phyloP scores from a whole-genome alignment of 1,139 yeast genomes.

The Candida buenavistaensis region DNA sequence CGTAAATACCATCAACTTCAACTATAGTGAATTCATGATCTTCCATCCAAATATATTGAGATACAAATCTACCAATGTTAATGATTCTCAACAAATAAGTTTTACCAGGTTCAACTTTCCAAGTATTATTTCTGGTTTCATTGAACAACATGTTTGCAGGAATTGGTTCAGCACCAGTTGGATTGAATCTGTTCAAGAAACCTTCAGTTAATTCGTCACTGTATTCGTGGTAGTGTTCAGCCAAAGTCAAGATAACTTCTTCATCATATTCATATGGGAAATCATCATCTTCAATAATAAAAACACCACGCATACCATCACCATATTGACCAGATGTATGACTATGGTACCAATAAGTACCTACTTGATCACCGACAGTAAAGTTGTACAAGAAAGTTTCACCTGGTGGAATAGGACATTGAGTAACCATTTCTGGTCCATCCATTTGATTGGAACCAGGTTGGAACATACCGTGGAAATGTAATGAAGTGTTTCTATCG shows the following conservation, averaged over 20 bases:
- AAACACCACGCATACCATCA: constrained; percentile 76
- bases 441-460: constrained; percentile 64
- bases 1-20: constrained; percentile 72
- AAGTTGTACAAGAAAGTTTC: constrained; percentile 64
- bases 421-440: constrained; percentile 77
- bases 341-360: constrained; percentile 84
- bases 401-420: constrained; percentile 75
- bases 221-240: constrained; percentile 64
- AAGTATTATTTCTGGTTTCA: constrained; percentile 58
- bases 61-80: constrained; percentile 70
- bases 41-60: constrained; percentile 67
- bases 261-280: constrained; percentile 62
- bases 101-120: constrained; percentile 58
- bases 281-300: constrained; percentile 63
- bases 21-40: constrained; percentile 68
- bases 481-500: constrained; percentile 61
- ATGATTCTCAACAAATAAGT: constrained; percentile 64
- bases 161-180: constrained; percentile 82
- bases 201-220: constrained; percentile 42
- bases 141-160: constrained; percentile 68
- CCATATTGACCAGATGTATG: constrained; percentile 76
- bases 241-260: constrained; percentile 54
- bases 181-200: constrained; percentile 65
- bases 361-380: constrained; percentile 63
- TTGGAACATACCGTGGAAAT: constrained; percentile 77